A percentile compares a stretch with the other conserved stretches of the same genome.
Evolutionary conservation across 106 monocot genomes (phyloP).

Genomic region (Platanthera guangdongensis): DNA sequence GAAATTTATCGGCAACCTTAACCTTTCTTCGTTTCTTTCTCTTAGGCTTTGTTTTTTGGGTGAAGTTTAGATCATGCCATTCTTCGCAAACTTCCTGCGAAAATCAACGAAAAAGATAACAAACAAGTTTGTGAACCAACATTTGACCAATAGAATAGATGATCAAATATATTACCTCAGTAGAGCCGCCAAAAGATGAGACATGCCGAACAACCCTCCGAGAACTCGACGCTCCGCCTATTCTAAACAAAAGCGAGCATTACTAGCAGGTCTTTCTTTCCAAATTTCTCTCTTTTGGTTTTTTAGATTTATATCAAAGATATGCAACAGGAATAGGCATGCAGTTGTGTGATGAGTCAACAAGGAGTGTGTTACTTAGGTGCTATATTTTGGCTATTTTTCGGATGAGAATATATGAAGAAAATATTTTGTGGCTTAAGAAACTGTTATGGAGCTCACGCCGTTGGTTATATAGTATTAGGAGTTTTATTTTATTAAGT

Average conservation of each 20-base stretch:
- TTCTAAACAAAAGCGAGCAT: neutral
- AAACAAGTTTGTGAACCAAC: neutral
- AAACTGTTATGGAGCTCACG: no score
- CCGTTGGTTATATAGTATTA: no score
- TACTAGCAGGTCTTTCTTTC: neutral
- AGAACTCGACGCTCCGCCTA: slow-evolving; percentile 30
- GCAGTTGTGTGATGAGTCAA: neutral
- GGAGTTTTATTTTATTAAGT: no score
- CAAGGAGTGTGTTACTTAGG: neutral
- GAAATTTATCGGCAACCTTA: neutral
- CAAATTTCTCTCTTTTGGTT: neutral
- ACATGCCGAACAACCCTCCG: slow-evolving; percentile 40
- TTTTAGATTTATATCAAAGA: neutral
- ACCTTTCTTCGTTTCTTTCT: slow-evolving; percentile 12
- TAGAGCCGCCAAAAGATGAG: slow-evolving; percentile 33
- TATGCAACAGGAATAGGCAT: neutral
- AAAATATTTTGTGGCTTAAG: neutral
- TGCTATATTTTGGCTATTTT: neutral
- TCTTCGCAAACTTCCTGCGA: slow-evolving; percentile 17
- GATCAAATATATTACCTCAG: slow-evolving; percentile 27
- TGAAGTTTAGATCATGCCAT: neutral
- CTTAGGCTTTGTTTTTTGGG: slow-evolving; percentile 2
- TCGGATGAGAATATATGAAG: neutral
- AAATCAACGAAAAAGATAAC: neutral
- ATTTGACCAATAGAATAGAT: neutral